phyloP scores from a whole-genome alignment of 768 basidiomycete genomes.

The Hydnum rufescens region DNA sequence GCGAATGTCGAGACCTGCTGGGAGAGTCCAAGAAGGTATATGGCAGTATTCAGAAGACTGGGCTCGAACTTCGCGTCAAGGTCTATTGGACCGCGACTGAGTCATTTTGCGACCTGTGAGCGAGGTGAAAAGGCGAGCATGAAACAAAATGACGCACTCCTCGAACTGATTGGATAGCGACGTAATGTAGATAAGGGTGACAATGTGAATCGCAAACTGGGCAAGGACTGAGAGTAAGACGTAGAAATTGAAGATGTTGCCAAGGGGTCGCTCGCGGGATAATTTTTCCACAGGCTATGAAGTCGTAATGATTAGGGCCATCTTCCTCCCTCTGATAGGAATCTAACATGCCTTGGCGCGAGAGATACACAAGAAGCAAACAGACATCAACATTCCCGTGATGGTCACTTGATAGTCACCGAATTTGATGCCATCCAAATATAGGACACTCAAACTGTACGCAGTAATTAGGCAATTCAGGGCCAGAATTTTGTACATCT shows the following conservation, averaged over 20 bases:
- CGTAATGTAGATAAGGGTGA: slow-evolving; percentile 81
- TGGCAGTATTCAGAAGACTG: slow-evolving; percentile 83
- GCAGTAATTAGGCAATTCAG: slow-evolving; percentile 96
- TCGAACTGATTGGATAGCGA: slow-evolving; percentile 59
- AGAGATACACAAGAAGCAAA: slow-evolving; percentile 97
- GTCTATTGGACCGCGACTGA: slow-evolving; percentile 59
- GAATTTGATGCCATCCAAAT: slow-evolving; percentile 97
- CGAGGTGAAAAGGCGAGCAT: not conserved
- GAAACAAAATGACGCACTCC: slow-evolving; percentile 21
- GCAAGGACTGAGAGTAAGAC: slow-evolving; percentile 78
- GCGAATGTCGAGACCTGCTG: slow-evolving; percentile 98
- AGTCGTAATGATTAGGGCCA: not conserved
- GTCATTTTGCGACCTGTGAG: slow-evolving; percentile 1
- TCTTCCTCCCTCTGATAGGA: not conserved
- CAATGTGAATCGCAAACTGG: slow-evolving; percentile 90
- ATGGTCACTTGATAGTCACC: slow-evolving; percentile 98
- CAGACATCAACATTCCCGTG: slow-evolving; percentile 92
- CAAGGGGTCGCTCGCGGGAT: slow-evolving; percentile 78
- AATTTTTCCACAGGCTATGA: slow-evolving; percentile 85
- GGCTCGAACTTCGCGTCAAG: slow-evolving; percentile 95
- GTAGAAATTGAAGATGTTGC: slow-evolving; percentile 94
- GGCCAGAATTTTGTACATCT: slow-evolving; percentile 99
- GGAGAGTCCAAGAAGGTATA: slow-evolving; percentile 84
- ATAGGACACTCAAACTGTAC: slow-evolving; percentile 94
- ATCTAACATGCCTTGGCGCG: slow-evolving; percentile 60